Evolutionary conservation across 371 early-diverging fungal species (phyloP).

Genomic region (Syncephalastrum racemosum): DNA sequence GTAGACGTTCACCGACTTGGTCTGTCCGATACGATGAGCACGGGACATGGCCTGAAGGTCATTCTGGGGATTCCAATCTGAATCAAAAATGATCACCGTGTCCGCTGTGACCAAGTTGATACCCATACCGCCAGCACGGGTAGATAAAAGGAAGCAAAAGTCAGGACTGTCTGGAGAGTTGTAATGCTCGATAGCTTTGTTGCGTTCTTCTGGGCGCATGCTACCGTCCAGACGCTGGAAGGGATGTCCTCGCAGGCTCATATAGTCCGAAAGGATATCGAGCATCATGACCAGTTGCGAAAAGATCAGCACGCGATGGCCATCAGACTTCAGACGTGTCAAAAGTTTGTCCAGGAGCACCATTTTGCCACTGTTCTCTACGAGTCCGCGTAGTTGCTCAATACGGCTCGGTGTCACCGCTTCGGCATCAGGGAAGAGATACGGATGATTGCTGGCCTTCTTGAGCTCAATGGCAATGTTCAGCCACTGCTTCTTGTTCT

Average conservation of each 20-base stretch:
- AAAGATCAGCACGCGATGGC: conserved; percentile 88
- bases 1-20: conserved; percentile 97
- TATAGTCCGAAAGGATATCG: conserved; percentile 93
- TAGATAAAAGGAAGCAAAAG: conserved; percentile 98
- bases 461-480: conserved; percentile 98
- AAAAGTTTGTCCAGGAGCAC: conserved; percentile 91
- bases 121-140: conserved; percentile 98
- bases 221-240: conserved; percentile 98
- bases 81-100: conserved; percentile 99
- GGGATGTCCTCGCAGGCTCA: conserved; percentile 78
- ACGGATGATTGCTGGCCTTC: conserved; percentile 99
- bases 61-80: conserved; percentile 99
- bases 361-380: conserved; percentile 94
- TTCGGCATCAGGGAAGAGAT: conserved; percentile 92
- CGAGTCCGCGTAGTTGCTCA: conserved; percentile 77
- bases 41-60: conserved; percentile 99
- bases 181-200: conserved; percentile 96
- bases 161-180: conserved; percentile 96
- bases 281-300: conserved; percentile 95
- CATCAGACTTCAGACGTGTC: conserved; percentile 80
- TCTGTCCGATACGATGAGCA: conserved; percentile 99
- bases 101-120: conserved; percentile 98
- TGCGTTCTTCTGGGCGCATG: conserved; percentile 89
- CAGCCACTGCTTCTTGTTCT: conserved; percentile 83
- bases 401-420: conserved; percentile 58